These are phyloP conservation scores for Neopestalotiopsis sp. DNA, from an alignment of 2,329 filamentous ascomycete species.

Conservation along the genomic window DNA sequence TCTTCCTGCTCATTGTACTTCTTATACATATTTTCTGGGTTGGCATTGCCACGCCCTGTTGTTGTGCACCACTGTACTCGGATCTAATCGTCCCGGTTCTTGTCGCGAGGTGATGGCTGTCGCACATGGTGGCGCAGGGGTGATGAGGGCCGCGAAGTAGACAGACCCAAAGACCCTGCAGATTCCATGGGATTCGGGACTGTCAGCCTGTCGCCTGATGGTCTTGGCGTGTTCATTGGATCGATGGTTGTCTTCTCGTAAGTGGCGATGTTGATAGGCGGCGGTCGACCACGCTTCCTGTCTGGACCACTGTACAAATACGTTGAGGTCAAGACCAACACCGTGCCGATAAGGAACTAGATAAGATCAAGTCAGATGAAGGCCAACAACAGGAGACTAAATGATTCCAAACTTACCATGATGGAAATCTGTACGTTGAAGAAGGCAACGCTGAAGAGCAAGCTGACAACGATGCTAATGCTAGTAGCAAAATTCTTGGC, in stretches of 20 bases:
- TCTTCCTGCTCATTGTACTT: background rate
- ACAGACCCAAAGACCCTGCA: constrained; percentile 35
- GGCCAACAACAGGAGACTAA: background rate
- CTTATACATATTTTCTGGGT: background rate
- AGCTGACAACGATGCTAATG: constrained; percentile 88
- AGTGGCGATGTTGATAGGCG: constrained; percentile 71
- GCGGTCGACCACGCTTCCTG: constrained; percentile 62
- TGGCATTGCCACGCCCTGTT: background rate
- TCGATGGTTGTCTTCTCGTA: constrained; percentile 79
- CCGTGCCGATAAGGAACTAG: constrained; percentile 83
- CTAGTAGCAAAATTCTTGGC: constrained; percentile 93
- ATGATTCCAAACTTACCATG: constrained; percentile 62
- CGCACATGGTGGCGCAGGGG: constrained; percentile 37
- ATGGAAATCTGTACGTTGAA: constrained; percentile 79
- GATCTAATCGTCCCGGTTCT: constrained; percentile 35
- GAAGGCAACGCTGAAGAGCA: constrained; percentile 82
- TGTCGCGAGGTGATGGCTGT: constrained; percentile 32
- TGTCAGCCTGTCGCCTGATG: constrained; percentile 32
- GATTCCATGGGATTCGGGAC: constrained; percentile 37
- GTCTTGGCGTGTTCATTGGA: constrained; percentile 37
- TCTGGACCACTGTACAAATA: constrained; percentile 82
- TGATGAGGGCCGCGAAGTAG: constrained; percentile 38
- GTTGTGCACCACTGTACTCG: background rate
- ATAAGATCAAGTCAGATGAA: background rate
- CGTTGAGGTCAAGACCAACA: constrained; percentile 79